Evolutionary conservation across 805 yeast genomes (phyloP), one percentile per base, ranked within the genome.

Genomic region (Teunomyces funiuensis): DNA sequence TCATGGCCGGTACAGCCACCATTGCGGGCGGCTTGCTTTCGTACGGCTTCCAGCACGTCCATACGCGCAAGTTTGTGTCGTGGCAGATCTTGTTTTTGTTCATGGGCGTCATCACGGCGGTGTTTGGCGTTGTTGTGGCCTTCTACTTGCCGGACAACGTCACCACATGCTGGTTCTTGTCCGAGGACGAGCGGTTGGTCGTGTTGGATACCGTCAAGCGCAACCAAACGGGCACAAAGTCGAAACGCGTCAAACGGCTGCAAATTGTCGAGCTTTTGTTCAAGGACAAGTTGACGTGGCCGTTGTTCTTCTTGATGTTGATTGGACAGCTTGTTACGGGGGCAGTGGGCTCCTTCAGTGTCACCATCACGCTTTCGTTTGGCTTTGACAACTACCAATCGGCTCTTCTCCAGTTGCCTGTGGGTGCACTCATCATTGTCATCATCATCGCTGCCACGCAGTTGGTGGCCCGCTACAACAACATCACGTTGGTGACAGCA

Each of bases 1-100:
- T 76, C n/a, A 77, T 72, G 60, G 79, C 82, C 1, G 84, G 85
- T 13, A 55, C 69, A 2, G 79, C 82, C 2, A 73, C 81, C 16
- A 69, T 75, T 7, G 77, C 82, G 16, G 73, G 73, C 3, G 67
- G 71, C 1, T 50, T 65, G 9, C 50, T 69, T 22, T 66, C 73
- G 40, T 57, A 71, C 58, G 81, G 72, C 0, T 80, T 80, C 54
- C 80, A 76, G 50, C 79, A 76, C 48, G 71, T 79, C 16, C 55
- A 59, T 34, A 45, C 58, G 8, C 36, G 47, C 3, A 65, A 64
- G 18, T 66, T 78, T 41, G 56, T 67, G 18, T 72, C 82, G n/a
- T 80, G 85, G 85, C 82, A 78, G 57, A 77, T 80, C 36, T 71
- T 79, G 60, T 80, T 78, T 55, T 52, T 80, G 13, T 71, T 77